Evolutionary conservation across 2,329 filamentous ascomycete genomes (phyloP).

Genomic region (Verticillium isaacii): DNA sequence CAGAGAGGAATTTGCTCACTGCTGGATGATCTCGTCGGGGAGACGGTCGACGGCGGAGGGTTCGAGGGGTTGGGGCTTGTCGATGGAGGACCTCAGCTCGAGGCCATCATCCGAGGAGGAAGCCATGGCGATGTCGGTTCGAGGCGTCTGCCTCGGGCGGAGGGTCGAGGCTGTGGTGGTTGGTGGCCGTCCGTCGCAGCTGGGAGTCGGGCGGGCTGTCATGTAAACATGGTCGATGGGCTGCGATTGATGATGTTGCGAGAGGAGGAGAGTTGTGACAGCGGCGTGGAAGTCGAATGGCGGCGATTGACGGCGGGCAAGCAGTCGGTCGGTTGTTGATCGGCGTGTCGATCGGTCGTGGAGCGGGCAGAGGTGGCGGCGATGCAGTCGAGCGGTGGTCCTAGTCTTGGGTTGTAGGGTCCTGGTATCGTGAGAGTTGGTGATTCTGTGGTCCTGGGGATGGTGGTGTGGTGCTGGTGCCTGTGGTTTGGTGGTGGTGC

Average conservation of each 20-base stretch:
- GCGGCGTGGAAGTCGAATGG: neutral
- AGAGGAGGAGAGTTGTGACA: neutral
- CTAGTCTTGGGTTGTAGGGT: neutral
- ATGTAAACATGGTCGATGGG: neutral
- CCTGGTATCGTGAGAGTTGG: neutral
- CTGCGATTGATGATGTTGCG: neutral
- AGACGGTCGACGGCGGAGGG: constrained; percentile 47
- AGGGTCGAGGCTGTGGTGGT: neutral
- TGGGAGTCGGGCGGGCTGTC: neutral
- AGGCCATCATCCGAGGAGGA: constrained; percentile 1
- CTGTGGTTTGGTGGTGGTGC: neutral
- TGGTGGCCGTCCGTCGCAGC: neutral
- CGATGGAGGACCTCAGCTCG: constrained; percentile 20
- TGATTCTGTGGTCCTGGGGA: no score
- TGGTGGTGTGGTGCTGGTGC: no score
- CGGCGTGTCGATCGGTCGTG: no score
- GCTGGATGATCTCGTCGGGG: constrained; percentile 65
- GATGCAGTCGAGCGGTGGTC: neutral
- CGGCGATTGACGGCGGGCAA: neutral
- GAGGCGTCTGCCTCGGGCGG: neutral
- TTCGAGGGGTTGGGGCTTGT: constrained; percentile 23
- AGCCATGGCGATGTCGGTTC: neutral
- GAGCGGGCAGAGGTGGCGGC: no score
- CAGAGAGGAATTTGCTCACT: constrained; percentile 26
- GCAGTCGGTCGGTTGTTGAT: no score